Evolutionary conservation across 164 flowering plant genomes (phyloP), one percentile per base, ranked within the genome.

Genomic region (Aristolochia contorta): DNA sequence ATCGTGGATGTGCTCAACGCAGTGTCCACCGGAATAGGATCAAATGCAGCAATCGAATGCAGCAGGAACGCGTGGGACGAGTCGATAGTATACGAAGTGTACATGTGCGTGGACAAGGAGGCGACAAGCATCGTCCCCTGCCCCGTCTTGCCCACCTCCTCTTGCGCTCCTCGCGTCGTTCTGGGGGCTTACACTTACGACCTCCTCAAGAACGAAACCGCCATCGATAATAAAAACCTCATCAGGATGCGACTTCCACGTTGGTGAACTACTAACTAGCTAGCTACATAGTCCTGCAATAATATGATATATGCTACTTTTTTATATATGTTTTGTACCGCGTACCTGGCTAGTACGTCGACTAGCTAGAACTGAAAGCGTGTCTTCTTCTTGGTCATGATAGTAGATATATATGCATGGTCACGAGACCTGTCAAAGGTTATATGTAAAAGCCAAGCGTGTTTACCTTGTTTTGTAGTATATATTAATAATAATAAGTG

Each of bases 161-260:
- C 63, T 15, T 66, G 69, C 47, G 68, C 54, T 46, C 13, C 49
- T 1, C 59, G 63, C 16, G 56, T 58, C 52, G 51, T 65, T 22
- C 65, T 59, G 55, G 54, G 58, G 47, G 53, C 25, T 47, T 64
- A 60, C 60, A 65, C 58, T 14, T 68, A 56, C 41, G 56, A 55
- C 53, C 49, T 65, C 52, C 54, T 47, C 54, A 57, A 48, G 19
- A 59, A 61, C 58, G 43, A 19, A 10, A 41, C 64, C 33, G n/a
- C 51, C 33, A 8, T 52, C 56, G 5, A 2, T 5, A 27, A 27
- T 27, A 27, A 27, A 27, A 50, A 58, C 51, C 58, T 57, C 24
- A 65, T 65, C 47, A 51, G n/a, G 33, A 58, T 53, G 62, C 24
- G 30, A 27, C 30, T 27, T 27, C 30, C 30, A 2, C 30, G 5